Base-by-base conservation (phyloP, 495 filamentous ascomycete genomes). In the Evernia prunastri region DNA sequence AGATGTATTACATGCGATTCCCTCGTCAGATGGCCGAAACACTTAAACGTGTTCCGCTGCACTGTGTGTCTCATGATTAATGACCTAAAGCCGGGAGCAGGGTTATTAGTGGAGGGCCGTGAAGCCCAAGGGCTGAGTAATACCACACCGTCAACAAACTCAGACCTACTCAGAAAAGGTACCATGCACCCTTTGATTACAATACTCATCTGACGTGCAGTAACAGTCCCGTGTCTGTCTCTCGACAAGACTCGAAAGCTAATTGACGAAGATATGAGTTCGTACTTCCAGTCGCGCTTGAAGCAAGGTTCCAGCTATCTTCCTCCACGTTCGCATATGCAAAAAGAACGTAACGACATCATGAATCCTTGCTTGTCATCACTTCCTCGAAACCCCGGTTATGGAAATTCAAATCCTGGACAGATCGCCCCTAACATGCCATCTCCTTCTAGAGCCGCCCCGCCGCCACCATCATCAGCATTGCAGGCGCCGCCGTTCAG, bases 51-150 rank as follows among this genome's bases (percentile, higher is more conserved):
- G 49, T 96, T 92, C 75, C 82, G 90, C 68, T 97, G 92, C 74
- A 88, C 89, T 39, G 84, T 88, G 56, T 97, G 92, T 74, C 77
- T 91, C 68, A 96, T 89, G 56, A 84, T 97, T 69, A 96, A 94
- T 68, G 92, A 96, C 71, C 71, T 96, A 56, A 82, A 84, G 64
- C 84, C 84, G 27, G 31, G 63, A n/a, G 25, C 51, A 43, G 17
- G 66, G 6, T n/a, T 42, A 9, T 23, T 10, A 8, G 35, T 20
- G 12, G 25, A 59, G 70, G 27, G 66, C 56, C 33, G 75, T 57
- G 18, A 31, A 77, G 29, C 36, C 65, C 36, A 73, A 66, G 31
- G 68, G 66, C 33, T 47, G 64, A 10, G 59, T 33, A 51, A 60
- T 51, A 25, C 67, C 70, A 43, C 66, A 72, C 11, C 53, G 56